Percentiles rank a stretch among this genome's conserved stretches.
Conservation (phyloP, 2,329 filamentous ascomycete species). For the Decorospora gaudefroyi region DNA sequence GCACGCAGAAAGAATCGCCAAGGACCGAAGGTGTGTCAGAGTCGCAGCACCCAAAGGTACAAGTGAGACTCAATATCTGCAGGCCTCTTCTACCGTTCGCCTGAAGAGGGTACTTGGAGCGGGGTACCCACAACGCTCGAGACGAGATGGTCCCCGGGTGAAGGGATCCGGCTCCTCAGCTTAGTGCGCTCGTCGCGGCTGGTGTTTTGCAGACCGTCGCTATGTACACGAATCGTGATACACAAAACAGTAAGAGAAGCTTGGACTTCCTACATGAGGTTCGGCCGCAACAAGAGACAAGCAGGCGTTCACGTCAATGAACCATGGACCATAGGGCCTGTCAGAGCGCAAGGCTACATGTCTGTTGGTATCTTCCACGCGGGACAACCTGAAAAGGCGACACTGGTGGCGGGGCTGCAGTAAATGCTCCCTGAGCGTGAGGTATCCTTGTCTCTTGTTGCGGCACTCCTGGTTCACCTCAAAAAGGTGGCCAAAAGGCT, state of each 20-base stretch:
- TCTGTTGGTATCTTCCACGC: slow-evolving; percentile 38
- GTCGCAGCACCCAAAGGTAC: slow-evolving; percentile 9
- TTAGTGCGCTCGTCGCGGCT: too few relatives aligned
- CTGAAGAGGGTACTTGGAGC: slow-evolving; percentile 11
- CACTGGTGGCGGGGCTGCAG: slow-evolving; percentile 32
- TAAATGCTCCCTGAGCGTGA: slow-evolving; percentile 25
- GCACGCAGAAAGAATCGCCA: slow-evolving; percentile 12
- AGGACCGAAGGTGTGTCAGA: slow-evolving; percentile 18
- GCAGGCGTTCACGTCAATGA: slow-evolving; percentile 27
- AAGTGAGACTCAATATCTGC: slow-evolving; percentile 13
- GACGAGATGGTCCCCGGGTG: slow-evolving; percentile 1
- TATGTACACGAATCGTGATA: too few relatives aligned
- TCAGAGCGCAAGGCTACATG: slow-evolving; percentile 27
- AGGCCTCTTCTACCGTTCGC: slow-evolving; percentile 14
- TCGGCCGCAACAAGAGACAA: slow-evolving; percentile 17
- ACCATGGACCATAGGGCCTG: slow-evolving; percentile 36
- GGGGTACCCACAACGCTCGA: slow-evolving; percentile 1
- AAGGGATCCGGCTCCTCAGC: not conserved
- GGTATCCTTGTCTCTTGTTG: slow-evolving; percentile 20
- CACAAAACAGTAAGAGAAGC: slow-evolving; percentile 12
- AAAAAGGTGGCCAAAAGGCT: slow-evolving; percentile 7
- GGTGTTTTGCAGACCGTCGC: not conserved
- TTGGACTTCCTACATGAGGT: slow-evolving; percentile 22
- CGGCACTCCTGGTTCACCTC: slow-evolving; percentile 15
- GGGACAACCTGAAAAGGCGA: slow-evolving; percentile 29